These are phyloP conservation scores for Acacia confusa DNA, from an alignment of 306 rosid genomes.

Conservation along the genomic window DNA sequence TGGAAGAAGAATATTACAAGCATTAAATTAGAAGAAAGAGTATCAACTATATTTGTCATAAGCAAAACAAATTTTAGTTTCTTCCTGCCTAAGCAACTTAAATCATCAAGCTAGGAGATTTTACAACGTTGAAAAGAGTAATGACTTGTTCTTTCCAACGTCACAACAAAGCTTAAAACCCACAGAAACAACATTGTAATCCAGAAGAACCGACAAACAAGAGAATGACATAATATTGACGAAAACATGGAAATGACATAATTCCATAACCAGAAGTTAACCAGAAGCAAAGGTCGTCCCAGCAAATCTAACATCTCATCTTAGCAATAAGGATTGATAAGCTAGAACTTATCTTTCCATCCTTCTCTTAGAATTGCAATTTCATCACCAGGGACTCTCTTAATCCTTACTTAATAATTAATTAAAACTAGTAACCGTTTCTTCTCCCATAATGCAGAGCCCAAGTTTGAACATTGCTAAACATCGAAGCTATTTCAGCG, in stretches of 20 bases:
- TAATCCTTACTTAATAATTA: neutral
- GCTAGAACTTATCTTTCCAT: neutral
- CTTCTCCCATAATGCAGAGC: neutral
- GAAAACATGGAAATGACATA: no score
- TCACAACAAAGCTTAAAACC: constrained; percentile 14
- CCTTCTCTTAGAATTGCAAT: neutral
- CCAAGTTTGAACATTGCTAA: constrained; percentile 11
- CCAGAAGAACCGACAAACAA: constrained; percentile 10
- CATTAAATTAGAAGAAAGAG: constrained; percentile 2
- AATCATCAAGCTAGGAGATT: neutral
- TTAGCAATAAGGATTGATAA: neutral
- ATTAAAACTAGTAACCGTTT: neutral
- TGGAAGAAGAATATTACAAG: constrained; percentile 22
- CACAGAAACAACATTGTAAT: neutral
- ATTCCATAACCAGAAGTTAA: constrained; percentile 26
- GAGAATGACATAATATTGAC: no score
- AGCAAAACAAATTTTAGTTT: neutral
- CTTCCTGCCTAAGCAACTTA: neutral
- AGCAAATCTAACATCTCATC: constrained; percentile 33
- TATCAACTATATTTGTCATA: neutral
- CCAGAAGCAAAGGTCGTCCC: constrained; percentile 37
- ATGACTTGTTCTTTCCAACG: neutral
- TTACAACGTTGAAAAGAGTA: constrained; percentile 10
- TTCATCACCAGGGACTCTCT: neutral
- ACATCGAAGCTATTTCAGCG: neutral